Base-by-base conservation (phyloP, 2,329 filamentous ascomycete genomes). In the Scortechinia acanthostroma region DNA sequence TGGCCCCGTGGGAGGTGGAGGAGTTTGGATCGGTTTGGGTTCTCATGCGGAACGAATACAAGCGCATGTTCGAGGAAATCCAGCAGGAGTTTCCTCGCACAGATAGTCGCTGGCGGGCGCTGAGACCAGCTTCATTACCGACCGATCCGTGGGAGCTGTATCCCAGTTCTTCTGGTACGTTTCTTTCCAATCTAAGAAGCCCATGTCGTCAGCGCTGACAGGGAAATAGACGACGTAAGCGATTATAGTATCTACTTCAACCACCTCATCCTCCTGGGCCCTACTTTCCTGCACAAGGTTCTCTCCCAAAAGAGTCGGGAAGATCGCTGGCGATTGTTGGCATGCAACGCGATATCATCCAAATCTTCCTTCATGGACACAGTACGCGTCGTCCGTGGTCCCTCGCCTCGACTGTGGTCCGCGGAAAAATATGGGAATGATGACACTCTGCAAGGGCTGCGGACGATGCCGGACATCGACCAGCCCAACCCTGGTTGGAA, bases 1-100 rank as follows among this genome's bases (percentile, higher is more conserved):
- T 56, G 43, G 44, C 52, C 2, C 49, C 50, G 10, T 56, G 53
- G 54, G 53, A 55, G 42, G 42, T 45, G n/a, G 47, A 51, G 2
- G 53, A 56, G 21, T 47, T 56, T 4, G 50, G 43, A 4, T 51
- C 50, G 42, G n/a, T 56, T 14, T 48, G 43, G 47, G 4, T 37
- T 4, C 48, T 30, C n/a, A n/a, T n/a, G 25, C 10, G 25, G 25
- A n/a, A 30, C n/a, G 10, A 30, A 30, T 30, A 30, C 25, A 10
- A 30, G 25, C 10, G 25, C 10, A 30, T 30, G 25, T 30, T 30
- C n/a, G 25, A 30, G 10, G 25, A 30, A n/a, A 30, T 30, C n/a
- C 10, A 10, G 25, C n/a, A n/a, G 10, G 25, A 30, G 25, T 30
- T 30, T 30, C 25, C 25, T 10, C 25, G 25, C 25, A 10, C 25